Evolutionary conservation across 1,139 yeast genomes (phyloP).

Genomic region (Saccharomyces hybrid): DNA sequence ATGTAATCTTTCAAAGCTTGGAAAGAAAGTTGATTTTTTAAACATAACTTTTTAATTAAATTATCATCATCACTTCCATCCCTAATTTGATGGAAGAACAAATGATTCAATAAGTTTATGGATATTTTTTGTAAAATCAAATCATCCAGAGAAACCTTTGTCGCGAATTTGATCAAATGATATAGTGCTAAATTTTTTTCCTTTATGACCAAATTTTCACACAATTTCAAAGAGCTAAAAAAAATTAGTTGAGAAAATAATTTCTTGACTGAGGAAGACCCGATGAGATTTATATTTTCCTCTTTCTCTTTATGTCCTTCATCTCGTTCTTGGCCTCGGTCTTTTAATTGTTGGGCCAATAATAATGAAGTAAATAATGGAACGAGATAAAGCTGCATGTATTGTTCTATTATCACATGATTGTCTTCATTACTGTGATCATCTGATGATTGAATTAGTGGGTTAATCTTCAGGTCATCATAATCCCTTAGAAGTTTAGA

Average conservation of each 20-base stretch:
- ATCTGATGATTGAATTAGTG: not conserved
- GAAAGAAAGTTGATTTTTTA: slow-evolving; percentile 23
- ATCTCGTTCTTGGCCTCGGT: slow-evolving; percentile 1
- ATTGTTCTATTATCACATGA: slow-evolving; percentile 4
- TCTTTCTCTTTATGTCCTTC: slow-evolving; percentile 9
- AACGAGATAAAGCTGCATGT: slow-evolving; percentile 30
- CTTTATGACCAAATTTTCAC: slow-evolving; percentile 27
- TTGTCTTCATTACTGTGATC: not conserved
- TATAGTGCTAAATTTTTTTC: slow-evolving; percentile 37
- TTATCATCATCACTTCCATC: slow-evolving; percentile 8
- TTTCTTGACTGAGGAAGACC: not conserved
- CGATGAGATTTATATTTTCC: not conserved
- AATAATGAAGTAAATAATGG: slow-evolving; percentile 31
- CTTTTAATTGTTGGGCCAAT: slow-evolving; percentile 27
- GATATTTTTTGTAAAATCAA: slow-evolving; percentile 30
- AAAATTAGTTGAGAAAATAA: slow-evolving; percentile 9
- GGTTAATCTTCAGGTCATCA: not conserved
- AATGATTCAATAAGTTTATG: slow-evolving; percentile 30
- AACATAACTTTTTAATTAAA: slow-evolving; percentile 15
- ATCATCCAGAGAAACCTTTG: slow-evolving; percentile 27
- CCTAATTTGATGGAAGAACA: slow-evolving; percentile 27
- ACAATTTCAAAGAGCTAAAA: slow-evolving; percentile 15
- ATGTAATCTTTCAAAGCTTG: slow-evolving; percentile 27
- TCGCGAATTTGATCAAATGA: slow-evolving; percentile 33
- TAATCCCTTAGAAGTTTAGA: slow-evolving; percentile 10